Conservation (phyloP, 75 land plant species). For the Gnetum montanum region DNA sequence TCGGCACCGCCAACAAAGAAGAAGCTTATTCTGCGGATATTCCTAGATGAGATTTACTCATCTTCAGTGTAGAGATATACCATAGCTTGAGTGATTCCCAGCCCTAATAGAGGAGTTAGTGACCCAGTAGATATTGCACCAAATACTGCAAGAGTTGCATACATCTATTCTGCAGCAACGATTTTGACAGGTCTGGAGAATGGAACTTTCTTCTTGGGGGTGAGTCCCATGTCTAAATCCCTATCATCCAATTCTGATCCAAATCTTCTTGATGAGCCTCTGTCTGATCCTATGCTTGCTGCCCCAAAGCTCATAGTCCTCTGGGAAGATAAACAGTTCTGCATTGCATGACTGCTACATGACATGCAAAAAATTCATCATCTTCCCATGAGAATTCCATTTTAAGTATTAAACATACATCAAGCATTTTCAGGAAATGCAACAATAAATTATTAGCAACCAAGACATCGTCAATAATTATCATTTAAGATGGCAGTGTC, state of each 20-base stretch:
- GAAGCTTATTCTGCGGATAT: too few species aligned
- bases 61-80: constrained; percentile 66
- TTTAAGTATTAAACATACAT: background rate
- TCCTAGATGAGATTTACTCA: too few species aligned
- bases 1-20: too few species aligned
- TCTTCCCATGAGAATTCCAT: constrained; percentile 22
- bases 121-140: constrained; percentile 68
- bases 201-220: constrained; percentile 39
- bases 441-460: background rate
- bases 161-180: constrained; percentile 72
- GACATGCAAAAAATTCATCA: constrained; percentile 41
- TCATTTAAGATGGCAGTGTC: background rate
- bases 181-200: constrained; percentile 48
- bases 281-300: constrained; percentile 43
- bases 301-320: constrained; percentile 47
- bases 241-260: constrained; percentile 11
- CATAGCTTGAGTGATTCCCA: constrained; percentile 80
- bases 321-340: too few species aligned
- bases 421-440: background rate
- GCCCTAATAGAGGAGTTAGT: constrained; percentile 85
- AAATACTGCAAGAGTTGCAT: constrained; percentile 45
- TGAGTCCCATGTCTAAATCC: too few species aligned
- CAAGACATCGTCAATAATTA: background rate
- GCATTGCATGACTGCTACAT: too few species aligned
- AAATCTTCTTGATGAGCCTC: too few species aligned